Base-by-base conservation (phyloP, 441 rosid genomes). In the Lepidium campestre region DNA sequence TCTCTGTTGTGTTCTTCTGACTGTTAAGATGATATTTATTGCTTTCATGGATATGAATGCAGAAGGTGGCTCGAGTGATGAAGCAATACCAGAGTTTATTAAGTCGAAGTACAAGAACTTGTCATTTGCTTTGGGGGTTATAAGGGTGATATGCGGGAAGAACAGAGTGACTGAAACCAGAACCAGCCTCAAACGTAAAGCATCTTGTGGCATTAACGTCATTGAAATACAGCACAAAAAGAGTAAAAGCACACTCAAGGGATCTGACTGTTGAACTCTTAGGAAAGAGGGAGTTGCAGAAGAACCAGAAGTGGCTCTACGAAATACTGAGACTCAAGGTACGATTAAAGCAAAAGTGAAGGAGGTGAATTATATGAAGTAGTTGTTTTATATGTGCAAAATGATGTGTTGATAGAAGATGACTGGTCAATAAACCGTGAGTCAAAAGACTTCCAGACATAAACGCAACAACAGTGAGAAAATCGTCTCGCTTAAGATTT, bases 1-100 rank as follows among this genome's bases (percentile, higher is more conserved):
- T 52, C 18, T 50, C 14, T 65, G 44, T 1, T 50, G 61, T 53
- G 8, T 59, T 66, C 34, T 36, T 52, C 20, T 34, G 14, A 49
- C 14, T 22, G 10, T 48, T 34, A 64, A 67, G 77, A 73, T 73
- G 72, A 73, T 67, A 27, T 37, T 59, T 60, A 27, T n/a, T 29
- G 77, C 68, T 14, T 67, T 67, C 58, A 73, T 47, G 50, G 73
- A 73, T 32, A 46, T 73, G 65, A 67, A 47, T 39, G 52, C 54
- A 29, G 59, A 46, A 67, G 54, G 65, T 19, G 73, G 64, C 20
- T 61, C 64, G 5, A 15, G 25, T 19, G 49, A 73, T 54, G 58
- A 60, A 54, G 53, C 40, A 0, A 61, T 61, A 36, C 54, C 68
- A 12, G 64, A 61, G 59, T 73, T 73, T 54, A 46, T 54, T 14